These are phyloP conservation scores for Dispira parvispora DNA, from an alignment of 192 early-diverging fungal genomes.

Conservation along the genomic window DNA sequence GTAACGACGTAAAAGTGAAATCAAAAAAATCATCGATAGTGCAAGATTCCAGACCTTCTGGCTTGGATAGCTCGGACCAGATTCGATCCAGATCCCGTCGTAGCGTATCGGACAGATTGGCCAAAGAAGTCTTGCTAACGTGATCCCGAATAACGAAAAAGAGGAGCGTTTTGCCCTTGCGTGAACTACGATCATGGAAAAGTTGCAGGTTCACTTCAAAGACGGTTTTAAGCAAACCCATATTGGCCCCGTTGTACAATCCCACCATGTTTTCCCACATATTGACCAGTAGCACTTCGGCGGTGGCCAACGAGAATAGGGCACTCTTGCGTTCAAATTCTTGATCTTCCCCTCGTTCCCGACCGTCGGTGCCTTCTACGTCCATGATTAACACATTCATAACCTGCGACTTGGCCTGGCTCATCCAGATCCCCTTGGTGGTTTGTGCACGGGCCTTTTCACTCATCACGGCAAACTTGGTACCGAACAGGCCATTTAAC, in stretches of 20 bases:
- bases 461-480: constrained; percentile 91
- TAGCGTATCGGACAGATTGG: constrained; percentile 60
- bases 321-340: constrained; percentile 99
- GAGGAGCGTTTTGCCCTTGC: constrained; percentile 79
- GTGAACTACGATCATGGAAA: constrained; percentile 49
- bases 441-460: constrained; percentile 74
- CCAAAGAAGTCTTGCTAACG: constrained; percentile 70
- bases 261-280: constrained; percentile 98
- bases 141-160: constrained; percentile 97
- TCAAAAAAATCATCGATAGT: constrained; percentile 80
- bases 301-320: constrained; percentile 87
- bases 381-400: constrained; percentile 84
- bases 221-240: constrained; percentile 95
- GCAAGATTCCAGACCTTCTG: constrained; percentile 60
- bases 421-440: constrained; percentile 97
- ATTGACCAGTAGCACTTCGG: constrained; percentile 92
- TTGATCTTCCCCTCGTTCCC: constrained; percentile 96
- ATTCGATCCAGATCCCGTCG: constrained; percentile 72
- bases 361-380: constrained; percentile 97
- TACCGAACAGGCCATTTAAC: constrained; percentile 88
- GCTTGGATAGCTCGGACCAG: constrained; percentile 82
- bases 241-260: constrained; percentile 96
- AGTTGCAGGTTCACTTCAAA: constrained; percentile 98
- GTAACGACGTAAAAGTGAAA: constrained; percentile 69
- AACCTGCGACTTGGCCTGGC: constrained; percentile 43